Evolutionary conservation across 2,329 filamentous ascomycete genomes (phyloP), one percentile per base, ranked within the genome.

Genomic region (Diaporthe nobilis): DNA sequence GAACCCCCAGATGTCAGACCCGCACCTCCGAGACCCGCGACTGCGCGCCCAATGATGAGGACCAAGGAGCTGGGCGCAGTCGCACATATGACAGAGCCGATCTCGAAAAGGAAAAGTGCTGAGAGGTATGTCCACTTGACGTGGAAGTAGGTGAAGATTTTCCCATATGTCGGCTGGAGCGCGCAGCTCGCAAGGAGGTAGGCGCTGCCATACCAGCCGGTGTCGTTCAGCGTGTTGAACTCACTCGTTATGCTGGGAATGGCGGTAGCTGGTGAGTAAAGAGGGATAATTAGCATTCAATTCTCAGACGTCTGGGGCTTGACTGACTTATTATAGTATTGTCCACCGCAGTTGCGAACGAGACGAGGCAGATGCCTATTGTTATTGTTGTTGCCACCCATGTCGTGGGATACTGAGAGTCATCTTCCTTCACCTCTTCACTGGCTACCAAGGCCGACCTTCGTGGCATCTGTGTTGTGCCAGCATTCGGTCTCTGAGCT

Each of bases 201-300:
- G 13, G 82, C 79, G 31, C 57, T 60, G 8, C 49, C 49, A 17
- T 53, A 53, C 49, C 49, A 53, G 49, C 49, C 49, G 47, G 9
- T n/a, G 22, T 84, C 81, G 2, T 72, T 76, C n/a, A 87, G 84
- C 7, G 84, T 85, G 6, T 82, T 82, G 74, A 85, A 80, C 8
- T 80, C 78, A 25, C 79, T 80, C 0, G 78, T 80, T 1, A 82
- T 82, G 31, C 55, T 58, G 3, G 55, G 55, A 22, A 58, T 58
- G 7, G 55, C 55, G 3, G 77, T 79, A 4, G 75, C 55, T 58
- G 8, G 2, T 15, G 31, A 10, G 15, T 0, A 4, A 4, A 5
- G 17, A 31, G 53, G 20, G 25, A 57, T 1, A 1, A 22, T 51
- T 22, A 51, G 39, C 2, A 3, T 51, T n/a, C 22, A 7, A 0